Evolutionary conservation across 331 rosid genomes (phyloP).

Genomic region (Ulmus americana): DNA sequence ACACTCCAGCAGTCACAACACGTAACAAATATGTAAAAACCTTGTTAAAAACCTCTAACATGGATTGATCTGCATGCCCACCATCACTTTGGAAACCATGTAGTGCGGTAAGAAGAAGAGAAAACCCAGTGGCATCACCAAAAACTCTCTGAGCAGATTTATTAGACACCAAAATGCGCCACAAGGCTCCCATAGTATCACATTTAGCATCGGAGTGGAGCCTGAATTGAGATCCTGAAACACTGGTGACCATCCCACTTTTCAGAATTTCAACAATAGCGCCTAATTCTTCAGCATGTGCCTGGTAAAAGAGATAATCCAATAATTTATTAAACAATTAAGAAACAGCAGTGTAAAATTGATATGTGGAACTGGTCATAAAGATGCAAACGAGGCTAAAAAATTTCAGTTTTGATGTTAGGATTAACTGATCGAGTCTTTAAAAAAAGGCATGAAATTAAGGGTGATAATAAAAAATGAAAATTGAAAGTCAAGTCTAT

Average conservation of each 20-base stretch:
- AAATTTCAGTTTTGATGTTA: too few species aligned
- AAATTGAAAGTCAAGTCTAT: background rate
- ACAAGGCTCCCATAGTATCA: conserved; percentile 85
- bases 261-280: conserved; percentile 79
- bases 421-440: too few species aligned
- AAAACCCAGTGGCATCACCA: conserved; percentile 97
- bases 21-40: conserved; percentile 71
- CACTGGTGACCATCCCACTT: conserved; percentile 90
- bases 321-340: conserved; percentile 20
- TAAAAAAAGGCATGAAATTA: too few species aligned
- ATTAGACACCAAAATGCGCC: conserved; percentile 87
- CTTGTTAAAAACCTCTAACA: conserved; percentile 47
- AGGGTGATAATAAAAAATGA: background rate
- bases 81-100: conserved; percentile 86
- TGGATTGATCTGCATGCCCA: conserved; percentile 47
- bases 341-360: background rate
- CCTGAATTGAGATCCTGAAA: conserved; percentile 73
- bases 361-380: background rate
- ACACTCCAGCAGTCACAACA: conserved; percentile 74
- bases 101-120: conserved; percentile 91
- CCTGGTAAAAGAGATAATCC: conserved; percentile 45
- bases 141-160: conserved; percentile 72
- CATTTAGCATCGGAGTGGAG: conserved; percentile 86
- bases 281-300: conserved; percentile 90
- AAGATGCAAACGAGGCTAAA: background rate